Evolutionary conservation across 2,329 filamentous ascomycete species (phyloP).

Genomic region (Septoria petroselini): DNA sequence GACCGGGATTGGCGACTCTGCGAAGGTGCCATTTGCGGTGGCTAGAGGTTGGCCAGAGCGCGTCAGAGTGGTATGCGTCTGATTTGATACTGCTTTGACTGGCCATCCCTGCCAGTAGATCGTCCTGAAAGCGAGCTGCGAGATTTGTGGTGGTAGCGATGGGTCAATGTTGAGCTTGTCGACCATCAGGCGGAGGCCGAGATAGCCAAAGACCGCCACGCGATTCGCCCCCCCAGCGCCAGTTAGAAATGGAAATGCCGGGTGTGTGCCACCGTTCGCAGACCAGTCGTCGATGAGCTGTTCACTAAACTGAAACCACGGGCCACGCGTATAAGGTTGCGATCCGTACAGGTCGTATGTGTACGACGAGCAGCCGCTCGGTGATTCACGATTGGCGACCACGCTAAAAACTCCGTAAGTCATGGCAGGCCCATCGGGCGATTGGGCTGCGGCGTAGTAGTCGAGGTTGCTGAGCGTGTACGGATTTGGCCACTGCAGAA

Average conservation of each 20-base stretch:
- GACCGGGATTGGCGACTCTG: constrained; percentile 56
- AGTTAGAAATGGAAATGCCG: constrained; percentile 68
- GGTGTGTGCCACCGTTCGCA: constrained; percentile 63
- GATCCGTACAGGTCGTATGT: constrained; percentile 65
- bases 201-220: constrained; percentile 64
- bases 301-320: constrained; percentile 70
- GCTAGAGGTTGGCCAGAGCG: constrained; percentile 51
- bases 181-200: constrained; percentile 60
- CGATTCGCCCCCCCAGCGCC: constrained; percentile 68
- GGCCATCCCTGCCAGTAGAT: constrained; percentile 67
- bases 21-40: constrained; percentile 55
- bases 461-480: constrained; percentile 59
- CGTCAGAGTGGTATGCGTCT: constrained; percentile 61
- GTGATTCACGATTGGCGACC: constrained; percentile 62
- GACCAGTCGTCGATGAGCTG: constrained; percentile 61
- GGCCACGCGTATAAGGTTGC: constrained; percentile 62
- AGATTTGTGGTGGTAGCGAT: constrained; percentile 63
- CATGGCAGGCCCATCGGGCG: constrained; percentile 67
- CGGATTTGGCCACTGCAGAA: constrained; percentile 59
- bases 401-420: constrained; percentile 69
- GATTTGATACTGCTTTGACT: constrained; percentile 59
- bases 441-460: constrained; percentile 68
- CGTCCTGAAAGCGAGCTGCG: constrained; percentile 58
- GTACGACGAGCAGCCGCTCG: constrained; percentile 65
- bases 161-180: constrained; percentile 63